Base-by-base conservation (phyloP, 805 yeast species). In the Geotrichum ghanense region DNA sequence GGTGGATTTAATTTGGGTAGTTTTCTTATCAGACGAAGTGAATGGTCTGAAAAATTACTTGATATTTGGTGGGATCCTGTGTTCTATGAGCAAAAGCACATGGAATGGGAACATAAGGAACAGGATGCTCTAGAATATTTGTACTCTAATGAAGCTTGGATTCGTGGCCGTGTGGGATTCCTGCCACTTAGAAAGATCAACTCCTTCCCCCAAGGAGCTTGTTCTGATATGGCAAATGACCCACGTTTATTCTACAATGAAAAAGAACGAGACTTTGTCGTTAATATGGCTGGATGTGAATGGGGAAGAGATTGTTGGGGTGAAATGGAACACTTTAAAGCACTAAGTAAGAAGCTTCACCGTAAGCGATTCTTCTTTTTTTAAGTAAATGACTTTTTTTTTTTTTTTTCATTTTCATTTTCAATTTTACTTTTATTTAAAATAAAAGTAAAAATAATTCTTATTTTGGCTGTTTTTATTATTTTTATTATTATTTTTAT, bases 1-100 rank as follows among this genome's bases (percentile, higher is more conserved):
- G 95, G 96, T 50, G 98, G 98, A 1, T 92, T 90, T 70, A 88
- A 87, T 58, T 65, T 90, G 50, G 97, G 97, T 19, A 83, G 95
- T 1, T 90, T 90, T 60, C 68, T 92, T 52, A 74, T 90, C 58
- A 76, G 85, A 57, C 75, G 92, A 51, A 80, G 88, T 12, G 79
- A 76, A 23, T 90, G 98, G 98, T 67, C 92, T 2, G 90, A 83
- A 49, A 68, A 86, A 62, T 66, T 90, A 48, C 71, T 90, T 46
- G 97, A 90, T 61, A 60, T 79, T 16, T 88, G 96, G 95, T 90
- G 97, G 97, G 97, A 90, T 60, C 98, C 98, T 3, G 95, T 85
- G 3, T 74, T 83, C 66, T 90, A 90, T 66, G 97, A 90, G 68
- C 97, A 90, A 63, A 84, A 81, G 77, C 97, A 90, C 61, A 88